Base-by-base conservation (phyloP, 805 yeast species). In the Kuraishia molischiana region DNA sequence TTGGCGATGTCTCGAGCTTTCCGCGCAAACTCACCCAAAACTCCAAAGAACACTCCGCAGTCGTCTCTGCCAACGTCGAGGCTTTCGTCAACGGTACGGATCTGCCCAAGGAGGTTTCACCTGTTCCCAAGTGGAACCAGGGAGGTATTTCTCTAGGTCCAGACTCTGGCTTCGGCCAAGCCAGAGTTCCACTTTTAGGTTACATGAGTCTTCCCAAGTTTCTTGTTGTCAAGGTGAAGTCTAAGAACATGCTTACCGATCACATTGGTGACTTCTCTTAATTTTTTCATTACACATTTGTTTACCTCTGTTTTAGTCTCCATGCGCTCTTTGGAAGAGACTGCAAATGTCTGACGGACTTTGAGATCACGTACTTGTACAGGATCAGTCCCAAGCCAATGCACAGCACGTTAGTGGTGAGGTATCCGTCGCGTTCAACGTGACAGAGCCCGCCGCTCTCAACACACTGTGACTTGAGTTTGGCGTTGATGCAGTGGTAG, bases 371-470 rank as follows among this genome's bases (percentile, higher is more conserved):
- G 0, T 67, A 63, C 39, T 74, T 67, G 56, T 81, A 85, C 18
- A 87, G 59, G 1, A 67, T 8, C 3, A 81, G 39, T 2, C 97
- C 97, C 24, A 83, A 38, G 0, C 55, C 37, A 3, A 89, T 72
- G 58, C 97, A 90, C 10, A 85, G 41, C 6, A 74, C 38, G 53
- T 87, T 90, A 29, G 94, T 80, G 36, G 71, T 67, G 58, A 79
- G 86, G 59, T 89, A 90, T 0, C 98, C 98, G 58, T 92, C 97
- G 38, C 71, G 66, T 1, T 70, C 38, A 2, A 73, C 58, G 0
- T 50, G 41, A 41, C 86, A 76, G 3, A 41, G 39, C 1, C 95
- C 96, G 5, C 76, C 77, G 2, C 59, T 49, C 5, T 52, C 60
- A 13, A 50, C 38, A 56, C 95, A 85, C 36, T 57, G 46, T 28